A percentile compares a stretch with the other conserved stretches of the same genome.
These are phyloP conservation scores for Solanum chmielewskii DNA, from an alignment of 257 asterid genomes.

Conservation along the genomic window DNA sequence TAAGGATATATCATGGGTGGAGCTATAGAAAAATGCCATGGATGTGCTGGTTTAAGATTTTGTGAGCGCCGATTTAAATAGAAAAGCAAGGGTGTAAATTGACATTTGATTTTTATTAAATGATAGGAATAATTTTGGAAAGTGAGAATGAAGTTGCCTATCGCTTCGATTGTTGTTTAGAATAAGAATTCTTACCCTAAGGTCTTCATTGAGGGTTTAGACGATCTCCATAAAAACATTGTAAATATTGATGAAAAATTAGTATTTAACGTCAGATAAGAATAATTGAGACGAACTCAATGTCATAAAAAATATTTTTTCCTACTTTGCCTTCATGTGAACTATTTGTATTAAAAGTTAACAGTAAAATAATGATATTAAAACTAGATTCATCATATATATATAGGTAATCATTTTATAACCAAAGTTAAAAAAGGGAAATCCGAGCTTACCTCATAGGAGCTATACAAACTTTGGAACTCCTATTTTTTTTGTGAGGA, in stretches of 20 bases:
- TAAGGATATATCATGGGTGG: slow-evolving; percentile 46
- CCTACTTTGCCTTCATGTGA: too few relatives aligned
- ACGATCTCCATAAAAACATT: background rate
- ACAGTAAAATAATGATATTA: too few relatives aligned
- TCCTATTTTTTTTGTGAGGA: too few relatives aligned
- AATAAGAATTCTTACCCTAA: slow-evolving; percentile 60
- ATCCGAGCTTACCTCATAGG: too few relatives aligned
- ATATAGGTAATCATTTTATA: too few relatives aligned
- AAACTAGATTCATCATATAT: too few relatives aligned
- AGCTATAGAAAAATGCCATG: slow-evolving; percentile 8
- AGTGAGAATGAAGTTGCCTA: slow-evolving; percentile 30
- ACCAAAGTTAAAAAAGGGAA: too few relatives aligned
- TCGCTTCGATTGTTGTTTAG: slow-evolving; percentile 57
- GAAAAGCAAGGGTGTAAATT: slow-evolving; percentile 14
- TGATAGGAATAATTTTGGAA: slow-evolving; percentile 46
- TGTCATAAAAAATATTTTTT: too few relatives aligned
- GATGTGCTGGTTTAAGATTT: slow-evolving; percentile 29
- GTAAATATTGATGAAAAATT: background rate
- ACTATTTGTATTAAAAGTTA: too few relatives aligned
- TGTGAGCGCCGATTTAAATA: slow-evolving; percentile 34
- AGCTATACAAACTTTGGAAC: too few relatives aligned
- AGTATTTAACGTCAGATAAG: slow-evolving; percentile 34
- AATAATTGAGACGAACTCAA: slow-evolving; percentile 1
- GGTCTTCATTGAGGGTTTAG: slow-evolving; percentile 12
- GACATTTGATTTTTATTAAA: slow-evolving; percentile 51